Conservation (phyloP, 2,329 filamentous ascomycete genomes). For the Curvularia hawaiiensis region DNA sequence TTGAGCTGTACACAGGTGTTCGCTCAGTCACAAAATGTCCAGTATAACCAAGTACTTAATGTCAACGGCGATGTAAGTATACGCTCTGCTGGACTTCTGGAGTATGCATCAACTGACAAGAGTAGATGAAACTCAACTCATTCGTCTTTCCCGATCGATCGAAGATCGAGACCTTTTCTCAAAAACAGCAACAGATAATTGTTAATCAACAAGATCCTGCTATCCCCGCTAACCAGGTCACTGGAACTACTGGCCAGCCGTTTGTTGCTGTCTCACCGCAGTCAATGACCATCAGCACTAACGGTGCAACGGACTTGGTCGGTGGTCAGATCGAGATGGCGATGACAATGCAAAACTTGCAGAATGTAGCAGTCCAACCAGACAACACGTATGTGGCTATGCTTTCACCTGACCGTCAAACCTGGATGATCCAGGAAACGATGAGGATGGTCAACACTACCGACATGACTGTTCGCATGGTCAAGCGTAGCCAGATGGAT, state of each 20-base stretch:
- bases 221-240: conserved; percentile 44
- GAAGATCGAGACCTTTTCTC: conserved; percentile 46
- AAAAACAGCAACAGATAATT: conserved; percentile 47
- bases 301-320: conserved; percentile 43
- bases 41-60: conserved; percentile 49
- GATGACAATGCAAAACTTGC: conserved; percentile 39
- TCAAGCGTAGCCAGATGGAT: conserved; percentile 43
- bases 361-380: conserved; percentile 36
- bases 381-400: conserved; percentile 46
- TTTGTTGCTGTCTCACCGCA: conserved; percentile 42
- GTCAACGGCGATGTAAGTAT: conserved; percentile 46
- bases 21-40: conserved; percentile 33
- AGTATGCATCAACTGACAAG: conserved; percentile 12
- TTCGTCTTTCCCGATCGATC: conserved; percentile 46
- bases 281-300: conserved; percentile 45
- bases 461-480: conserved; percentile 45
- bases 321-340: conserved; percentile 45
- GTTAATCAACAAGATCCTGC: conserved; percentile 47
- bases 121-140: conserved; percentile 45
- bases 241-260: conserved; percentile 44
- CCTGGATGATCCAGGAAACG: conserved; percentile 47
- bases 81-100: accelerated
- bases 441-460: conserved; percentile 46
- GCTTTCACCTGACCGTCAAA: conserved; percentile 45
- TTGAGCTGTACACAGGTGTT: conserved; percentile 34